Base-by-base conservation (phyloP, 352 stramenopile species). In the Pythium dissimile region DNA sequence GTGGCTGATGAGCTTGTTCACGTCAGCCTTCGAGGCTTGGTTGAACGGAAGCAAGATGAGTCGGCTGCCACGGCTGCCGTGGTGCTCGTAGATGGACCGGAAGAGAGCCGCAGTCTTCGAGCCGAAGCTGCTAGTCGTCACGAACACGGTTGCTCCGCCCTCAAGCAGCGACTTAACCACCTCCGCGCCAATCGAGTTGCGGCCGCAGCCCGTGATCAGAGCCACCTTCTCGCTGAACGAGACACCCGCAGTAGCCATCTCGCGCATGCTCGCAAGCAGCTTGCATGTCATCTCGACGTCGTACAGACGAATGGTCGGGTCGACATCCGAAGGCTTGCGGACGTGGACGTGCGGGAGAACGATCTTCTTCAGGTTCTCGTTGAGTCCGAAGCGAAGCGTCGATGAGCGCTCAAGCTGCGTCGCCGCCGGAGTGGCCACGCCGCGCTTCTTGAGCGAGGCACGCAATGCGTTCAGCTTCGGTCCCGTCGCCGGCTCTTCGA, bases 41-140 rank as follows among this genome's bases (percentile, higher is more conserved):
- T 96, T 96, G 72, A 91, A 93, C 37, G 87, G 87, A 5, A 94
- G 54, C 12, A 96, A 50, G 26, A 93, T 75, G 21, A 96, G 71
- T 20, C 79, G 79, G 53, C 78, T 91, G 31, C 84, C 86, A 23
- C 83, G 82, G 44, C 80, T 87, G 27, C 87, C 86, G 66, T 93
- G 82, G 52, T 87, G 76, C 64, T 96, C 84, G 63, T 94, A 96
- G 37, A 94, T 88, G 42, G 73, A 69, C 15, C 79, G 85, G 73
- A 96, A 95, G 11, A 85, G 41, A 1, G 49, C 47, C 3, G 81
- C 76, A 10, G 77, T 82, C 34, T 73, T 68, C 45, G 62, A 66
- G 28, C 72, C 77, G 49, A 92, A 93, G 67, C 75, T 92, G 49
- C 80, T 91, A 20, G 85, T 93, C 10, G 87, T 94, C 66, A 85